These are phyloP conservation scores for Clonostachys rosea DNA, from an alignment of 2,329 filamentous ascomycete genomes.

Conservation along the genomic window DNA sequence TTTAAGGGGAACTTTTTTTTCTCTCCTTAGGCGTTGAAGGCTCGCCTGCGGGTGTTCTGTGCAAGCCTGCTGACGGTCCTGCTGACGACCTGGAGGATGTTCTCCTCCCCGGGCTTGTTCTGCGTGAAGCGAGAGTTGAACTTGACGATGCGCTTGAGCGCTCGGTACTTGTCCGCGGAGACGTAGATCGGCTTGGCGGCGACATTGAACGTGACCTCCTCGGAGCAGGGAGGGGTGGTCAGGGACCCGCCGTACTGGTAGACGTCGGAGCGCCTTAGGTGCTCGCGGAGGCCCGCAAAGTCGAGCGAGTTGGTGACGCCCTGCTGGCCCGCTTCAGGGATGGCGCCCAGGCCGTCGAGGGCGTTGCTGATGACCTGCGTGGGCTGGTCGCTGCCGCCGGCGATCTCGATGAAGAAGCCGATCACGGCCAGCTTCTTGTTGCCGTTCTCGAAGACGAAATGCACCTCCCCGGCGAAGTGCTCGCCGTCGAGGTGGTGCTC, in stretches of 20 bases:
- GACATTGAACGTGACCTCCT: conserved; percentile 47
- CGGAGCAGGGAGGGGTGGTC: conserved; percentile 54
- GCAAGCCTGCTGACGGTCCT: background rate
- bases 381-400: conserved; percentile 5
- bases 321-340: conserved; percentile 27
- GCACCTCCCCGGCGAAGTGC: conserved; percentile 31
- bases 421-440: conserved; percentile 19
- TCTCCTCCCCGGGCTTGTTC: conserved; percentile 34
- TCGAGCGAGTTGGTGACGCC: conserved; percentile 26
- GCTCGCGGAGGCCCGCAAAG: conserved; percentile 26
- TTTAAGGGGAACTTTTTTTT: too few relatives aligned
- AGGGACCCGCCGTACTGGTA: conserved; percentile 50
- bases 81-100: conserved; percentile 26
- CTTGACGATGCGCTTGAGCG: conserved; percentile 44
- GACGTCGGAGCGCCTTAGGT: conserved; percentile 28
- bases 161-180: conserved; percentile 38
- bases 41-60: too few relatives aligned
- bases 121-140: conserved; percentile 51
- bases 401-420: conserved; percentile 27
- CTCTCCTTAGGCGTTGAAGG: too few relatives aligned
- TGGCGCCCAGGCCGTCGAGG: conserved; percentile 25
- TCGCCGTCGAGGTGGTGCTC: conserved; percentile 45
- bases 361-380: conserved; percentile 22
- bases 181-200: conserved; percentile 39
- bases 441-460: conserved; percentile 30